A percentile compares a stretch with the other conserved stretches of the same genome.
phyloP scores from a whole-genome alignment of 1,284 basidiomycete species.

The Ceratobasidium sp. region DNA sequence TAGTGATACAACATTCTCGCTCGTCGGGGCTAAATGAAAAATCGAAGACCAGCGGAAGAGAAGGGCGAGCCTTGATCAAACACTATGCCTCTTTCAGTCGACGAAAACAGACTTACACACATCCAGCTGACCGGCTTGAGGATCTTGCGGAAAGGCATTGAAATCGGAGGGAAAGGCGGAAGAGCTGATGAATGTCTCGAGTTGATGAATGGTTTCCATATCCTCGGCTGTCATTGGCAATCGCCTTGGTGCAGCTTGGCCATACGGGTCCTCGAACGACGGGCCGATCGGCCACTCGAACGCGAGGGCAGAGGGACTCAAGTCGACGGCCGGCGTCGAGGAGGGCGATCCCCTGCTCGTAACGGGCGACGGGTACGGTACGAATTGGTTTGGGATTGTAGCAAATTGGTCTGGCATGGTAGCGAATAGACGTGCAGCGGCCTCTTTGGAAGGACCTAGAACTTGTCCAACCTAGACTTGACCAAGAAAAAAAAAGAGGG shows the following conservation, averaged over 20 bases:
- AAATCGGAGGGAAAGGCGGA: background rate
- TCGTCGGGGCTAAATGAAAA: constrained; percentile 2
- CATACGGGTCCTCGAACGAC: background rate
- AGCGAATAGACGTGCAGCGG: background rate
- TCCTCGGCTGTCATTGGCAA: background rate
- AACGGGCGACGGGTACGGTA: constrained; percentile 18
- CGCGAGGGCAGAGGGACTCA: background rate
- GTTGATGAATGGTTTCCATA: background rate
- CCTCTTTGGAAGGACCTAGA: background rate
- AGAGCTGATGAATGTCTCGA: background rate
- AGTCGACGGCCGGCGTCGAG: background rate
- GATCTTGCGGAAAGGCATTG: background rate
- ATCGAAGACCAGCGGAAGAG: background rate
- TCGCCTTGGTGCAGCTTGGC: background rate
- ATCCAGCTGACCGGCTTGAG: background rate
- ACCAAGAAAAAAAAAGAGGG: background rate
- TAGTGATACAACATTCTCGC: background rate
- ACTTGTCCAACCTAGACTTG: background rate
- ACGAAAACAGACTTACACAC: background rate
- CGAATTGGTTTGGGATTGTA: too few species aligned
- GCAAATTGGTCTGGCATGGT: constrained; percentile 25
- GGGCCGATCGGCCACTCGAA: constrained; percentile 7
- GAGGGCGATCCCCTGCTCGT: background rate
- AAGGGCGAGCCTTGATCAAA: constrained; percentile 14
- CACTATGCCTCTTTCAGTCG: background rate